Evolutionary conservation across 306 rosid genomes (phyloP), one percentile per base, ranked within the genome.

Genomic region (Abrus precatorius): DNA sequence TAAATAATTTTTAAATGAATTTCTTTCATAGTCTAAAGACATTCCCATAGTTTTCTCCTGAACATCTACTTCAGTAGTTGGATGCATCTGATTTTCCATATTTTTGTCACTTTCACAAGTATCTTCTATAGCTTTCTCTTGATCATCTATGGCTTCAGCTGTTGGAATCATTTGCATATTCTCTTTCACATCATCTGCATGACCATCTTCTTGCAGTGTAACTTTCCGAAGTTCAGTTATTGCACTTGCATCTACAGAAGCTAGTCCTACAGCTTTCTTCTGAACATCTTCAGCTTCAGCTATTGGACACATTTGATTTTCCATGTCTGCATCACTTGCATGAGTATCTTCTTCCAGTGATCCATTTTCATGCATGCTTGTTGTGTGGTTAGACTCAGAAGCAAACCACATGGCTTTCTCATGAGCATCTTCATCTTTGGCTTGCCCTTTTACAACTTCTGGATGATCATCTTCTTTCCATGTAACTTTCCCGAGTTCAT

Each of bases 361-460:
- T 71, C 80, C 81, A 47, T 38, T 55, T 75, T 67, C 71, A 47
- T 38, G 33, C 63, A 43, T 57, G 63, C 69, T 80, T 63, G 62
- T 40, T 69, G 78, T 75, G 41, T 47, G 76, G 72, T 67, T 74
- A 67, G 83, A 20, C 20, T 20, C 20, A 20, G 20, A 78, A 80
- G 70, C 81, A 50, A 68, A 60, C 28, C 38, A 40, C 3, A n/a
- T 33, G 33, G 49, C 61, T 76, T 90, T 77, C 32, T 76, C 86
- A 32, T 74, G 53, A 55, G 34, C 65, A 61, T 77, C 74, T 49
- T 72, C 77, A 77, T 77, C 71, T 43, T 71, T 77, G 43, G 62
- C 74, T 74, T 85, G 74, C 57, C 20, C 89, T 64, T 86, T 52
- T 1, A 32, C 64, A 68, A 62, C 75, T 70, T 84, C 91, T 77